Base-by-base conservation (phyloP, 257 asterid species). In the Solanum habrochaites region DNA sequence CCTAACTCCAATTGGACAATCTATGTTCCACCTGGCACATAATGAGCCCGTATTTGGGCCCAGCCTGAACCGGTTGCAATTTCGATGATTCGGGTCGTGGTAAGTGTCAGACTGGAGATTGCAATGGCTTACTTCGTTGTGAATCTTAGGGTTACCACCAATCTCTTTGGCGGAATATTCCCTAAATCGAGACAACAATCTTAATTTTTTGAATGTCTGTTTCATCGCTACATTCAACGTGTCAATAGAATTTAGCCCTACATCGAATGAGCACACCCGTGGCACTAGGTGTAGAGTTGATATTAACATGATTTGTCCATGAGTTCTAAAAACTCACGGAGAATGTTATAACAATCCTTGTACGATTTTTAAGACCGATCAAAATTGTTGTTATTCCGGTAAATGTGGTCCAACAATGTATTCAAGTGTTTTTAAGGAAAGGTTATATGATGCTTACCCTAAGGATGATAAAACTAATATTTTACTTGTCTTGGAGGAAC, bases 41-140 rank as follows among this genome's bases (percentile, higher is more conserved):
- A 8, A 1, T 56, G 8, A 0, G 95, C 88, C 23, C 82, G 90
- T 8, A 71, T 93, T 11, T 94, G 95, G 94, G 90, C 88, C 27
- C 74, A n/a, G n/a, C n/a, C n/a, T n/a, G 91, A 2, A 93, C 90
- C 0, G 87, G 86, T 1, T 94, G 97, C 89, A 83, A 86, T 83
- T 92, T 92, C 52, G 86, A 91, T 4, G 89, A 67, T 4, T 56
- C 89, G 0, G 94, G 93, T 0, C 86, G 45, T 4, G 97, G 93
- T 10, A 47, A 60, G 20, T 94, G 95, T 62, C 74, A 88, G 40
- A 94, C 95, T 1, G 93, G 97, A 32, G 94, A 52, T 52, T 49
- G 60, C 21, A 49, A 49, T 15, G 60, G 8, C n/a, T n/a, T n/a
- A n/a, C n/a, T n/a, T n/a, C n/a, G n/a, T n/a, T n/a, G n/a, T n/a